These are phyloP conservation scores for Clathrus columnatus DNA, from an alignment of 768 basidiomycete genomes.

Conservation along the genomic window DNA sequence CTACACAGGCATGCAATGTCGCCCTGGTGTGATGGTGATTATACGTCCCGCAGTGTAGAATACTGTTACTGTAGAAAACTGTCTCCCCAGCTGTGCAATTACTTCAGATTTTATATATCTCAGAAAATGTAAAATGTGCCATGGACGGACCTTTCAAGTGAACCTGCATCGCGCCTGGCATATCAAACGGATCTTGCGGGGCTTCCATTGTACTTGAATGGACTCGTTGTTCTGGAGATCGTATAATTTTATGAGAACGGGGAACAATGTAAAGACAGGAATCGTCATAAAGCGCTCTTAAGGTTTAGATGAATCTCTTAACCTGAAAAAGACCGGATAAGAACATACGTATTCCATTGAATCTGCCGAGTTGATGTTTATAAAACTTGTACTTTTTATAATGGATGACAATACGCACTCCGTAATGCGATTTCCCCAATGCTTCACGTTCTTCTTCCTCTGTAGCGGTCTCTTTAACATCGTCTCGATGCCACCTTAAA, in stretches of 20 bases:
- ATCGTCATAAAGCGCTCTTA: slow-evolving; percentile 56
- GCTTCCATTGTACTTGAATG: slow-evolving; percentile 44
- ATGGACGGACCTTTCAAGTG: slow-evolving; percentile 41
- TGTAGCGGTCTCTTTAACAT: slow-evolving; percentile 49
- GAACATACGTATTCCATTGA: slow-evolving; percentile 72
- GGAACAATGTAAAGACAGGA: slow-evolving; percentile 66
- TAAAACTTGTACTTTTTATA: neutral
- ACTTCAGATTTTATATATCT: neutral
- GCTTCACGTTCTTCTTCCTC: slow-evolving; percentile 51
- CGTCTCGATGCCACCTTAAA: slow-evolving; percentile 74
- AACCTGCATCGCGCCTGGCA: slow-evolving; percentile 60
- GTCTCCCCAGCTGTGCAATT: slow-evolving; percentile 52
- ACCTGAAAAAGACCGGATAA: neutral
- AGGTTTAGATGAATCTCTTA: neutral
- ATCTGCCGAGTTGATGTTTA: slow-evolving; percentile 32
- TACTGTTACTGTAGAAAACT: slow-evolving; percentile 74
- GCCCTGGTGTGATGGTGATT: slow-evolving; percentile 38
- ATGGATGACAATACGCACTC: slow-evolving; percentile 36
- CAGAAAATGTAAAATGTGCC: neutral
- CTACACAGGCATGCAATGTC: slow-evolving; percentile 65
- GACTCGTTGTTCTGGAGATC: slow-evolving; percentile 49
- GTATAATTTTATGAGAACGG: slow-evolving; percentile 48
- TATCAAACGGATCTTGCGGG: slow-evolving; percentile 49
- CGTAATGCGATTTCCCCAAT: slow-evolving; percentile 52
- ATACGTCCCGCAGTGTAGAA: slow-evolving; percentile 68